Evolutionary conservation across 768 basidiomycete genomes (phyloP).

Genomic region (Lepiota brunneoincarnata): DNA sequence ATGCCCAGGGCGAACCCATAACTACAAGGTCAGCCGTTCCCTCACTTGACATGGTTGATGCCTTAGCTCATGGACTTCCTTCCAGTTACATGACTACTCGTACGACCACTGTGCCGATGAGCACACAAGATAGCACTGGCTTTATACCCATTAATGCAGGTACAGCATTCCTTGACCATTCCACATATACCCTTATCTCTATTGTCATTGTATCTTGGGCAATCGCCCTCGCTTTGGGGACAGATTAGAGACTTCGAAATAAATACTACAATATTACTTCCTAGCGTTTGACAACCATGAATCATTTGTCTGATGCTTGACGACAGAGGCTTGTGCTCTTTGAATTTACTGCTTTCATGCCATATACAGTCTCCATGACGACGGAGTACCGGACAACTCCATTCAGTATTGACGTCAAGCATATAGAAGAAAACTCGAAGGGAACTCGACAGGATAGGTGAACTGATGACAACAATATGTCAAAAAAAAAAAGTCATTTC

Average conservation of each 20-base stretch:
- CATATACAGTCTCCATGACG: slow-evolving; percentile 2
- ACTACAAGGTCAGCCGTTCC: slow-evolving; percentile 1
- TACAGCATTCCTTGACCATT: not conserved
- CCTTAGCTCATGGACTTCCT: not conserved
- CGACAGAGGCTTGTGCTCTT: not conserved
- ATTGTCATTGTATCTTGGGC: not conserved
- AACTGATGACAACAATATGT: too few relatives aligned
- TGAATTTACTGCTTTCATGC: not conserved
- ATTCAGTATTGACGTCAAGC: not conserved
- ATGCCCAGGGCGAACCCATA: not conserved
- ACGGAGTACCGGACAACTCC: not conserved
- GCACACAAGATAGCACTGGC: not conserved
- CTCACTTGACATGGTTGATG: not conserved
- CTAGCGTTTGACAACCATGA: not conserved
- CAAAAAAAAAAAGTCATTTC: too few relatives aligned
- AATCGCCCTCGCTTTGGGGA: not conserved
- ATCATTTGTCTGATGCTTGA: not conserved
- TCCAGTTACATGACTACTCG: slow-evolving; percentile 5
- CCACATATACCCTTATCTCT: slow-evolving; percentile 1
- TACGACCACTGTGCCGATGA: slow-evolving; percentile 2
- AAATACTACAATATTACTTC: not conserved
- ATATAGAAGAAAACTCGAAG: not conserved
- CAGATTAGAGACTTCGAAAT: not conserved
- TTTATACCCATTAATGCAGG: slow-evolving; percentile 11
- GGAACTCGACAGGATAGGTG: not conserved